Percentiles rank a stretch among this genome's conserved stretches.
These are phyloP conservation scores for Nemania abortiva DNA, from an alignment of 2,329 filamentous ascomycete genomes.

Conservation along the genomic window DNA sequence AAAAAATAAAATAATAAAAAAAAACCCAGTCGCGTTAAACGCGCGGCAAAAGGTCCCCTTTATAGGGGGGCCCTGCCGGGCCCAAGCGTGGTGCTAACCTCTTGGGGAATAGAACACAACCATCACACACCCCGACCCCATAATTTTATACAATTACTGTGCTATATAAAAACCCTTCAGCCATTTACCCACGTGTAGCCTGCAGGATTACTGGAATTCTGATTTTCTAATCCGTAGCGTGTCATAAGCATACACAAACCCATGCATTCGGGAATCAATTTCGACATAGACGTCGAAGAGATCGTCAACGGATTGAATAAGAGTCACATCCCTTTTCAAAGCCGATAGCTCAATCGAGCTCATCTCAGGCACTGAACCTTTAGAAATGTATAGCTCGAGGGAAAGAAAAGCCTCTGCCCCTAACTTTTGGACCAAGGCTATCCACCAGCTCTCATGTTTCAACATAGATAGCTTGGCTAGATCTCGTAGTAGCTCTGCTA, in stretches of 20 bases:
- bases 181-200: too few relatives aligned
- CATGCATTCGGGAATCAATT: not conserved
- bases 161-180: too few relatives aligned
- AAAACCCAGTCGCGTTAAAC: too few relatives aligned
- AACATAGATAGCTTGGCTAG: not conserved
- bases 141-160: too few relatives aligned
- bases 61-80: too few relatives aligned
- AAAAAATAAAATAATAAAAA: too few relatives aligned
- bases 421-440: conserved; percentile 6
- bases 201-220: too few relatives aligned
- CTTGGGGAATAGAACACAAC: too few relatives aligned
- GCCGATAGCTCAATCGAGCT: not conserved
- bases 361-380: not conserved
- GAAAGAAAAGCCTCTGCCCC: conserved; percentile 15
- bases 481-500: not conserved
- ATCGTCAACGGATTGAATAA: not conserved
- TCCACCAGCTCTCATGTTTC: not conserved
- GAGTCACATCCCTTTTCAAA: not conserved
- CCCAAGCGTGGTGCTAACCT: too few relatives aligned
- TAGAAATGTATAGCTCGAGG: not conserved
- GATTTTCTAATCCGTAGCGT: not conserved
- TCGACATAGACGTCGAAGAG: not conserved
- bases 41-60: too few relatives aligned
- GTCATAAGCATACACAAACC: not conserved
- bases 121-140: too few relatives aligned